A percentile compares a stretch with the other conserved stretches of the same genome.
These are phyloP conservation scores for Phytopythium litorale DNA, from an alignment of 352 stramenopile species.

Conservation along the genomic window DNA sequence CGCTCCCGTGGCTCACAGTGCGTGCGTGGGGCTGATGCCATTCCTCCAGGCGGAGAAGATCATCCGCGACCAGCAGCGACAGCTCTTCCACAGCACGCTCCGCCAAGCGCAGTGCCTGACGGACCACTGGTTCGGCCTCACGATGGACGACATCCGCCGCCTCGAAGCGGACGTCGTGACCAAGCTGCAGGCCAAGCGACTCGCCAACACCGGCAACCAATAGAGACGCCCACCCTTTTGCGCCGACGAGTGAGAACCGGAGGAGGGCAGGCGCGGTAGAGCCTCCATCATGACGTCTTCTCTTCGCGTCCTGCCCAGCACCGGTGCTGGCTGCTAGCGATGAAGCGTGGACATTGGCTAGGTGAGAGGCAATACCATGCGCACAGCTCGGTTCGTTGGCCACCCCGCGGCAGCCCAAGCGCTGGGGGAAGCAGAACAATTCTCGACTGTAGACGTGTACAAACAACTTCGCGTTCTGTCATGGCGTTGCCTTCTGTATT, in stretches of 20 bases:
- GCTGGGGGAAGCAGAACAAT: not conserved
- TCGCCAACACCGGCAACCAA: constrained; percentile 36
- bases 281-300: not conserved
- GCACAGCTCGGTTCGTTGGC: no score
- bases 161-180: constrained; percentile 68
- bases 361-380: not conserved
- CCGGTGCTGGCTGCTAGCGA: not conserved
- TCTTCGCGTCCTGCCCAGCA: not conserved
- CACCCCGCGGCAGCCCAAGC: no score
- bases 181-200: constrained; percentile 75
- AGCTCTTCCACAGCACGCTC: constrained; percentile 75
- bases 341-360: not conserved
- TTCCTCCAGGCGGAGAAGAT: constrained; percentile 56
- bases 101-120: constrained; percentile 70
- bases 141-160: constrained; percentile 82
- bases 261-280: not conserved
- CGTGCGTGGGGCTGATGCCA: not conserved
- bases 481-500: not conserved
- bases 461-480: not conserved
- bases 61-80: constrained; percentile 80
- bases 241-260: not conserved
- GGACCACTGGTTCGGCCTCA: constrained; percentile 80
- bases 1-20: not conserved
- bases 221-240: constrained; percentile 13
- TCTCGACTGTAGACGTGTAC: constrained; percentile 1